Base-by-base conservation (phyloP, 2,329 filamentous ascomycete genomes). In the Xylariales sp. region DNA sequence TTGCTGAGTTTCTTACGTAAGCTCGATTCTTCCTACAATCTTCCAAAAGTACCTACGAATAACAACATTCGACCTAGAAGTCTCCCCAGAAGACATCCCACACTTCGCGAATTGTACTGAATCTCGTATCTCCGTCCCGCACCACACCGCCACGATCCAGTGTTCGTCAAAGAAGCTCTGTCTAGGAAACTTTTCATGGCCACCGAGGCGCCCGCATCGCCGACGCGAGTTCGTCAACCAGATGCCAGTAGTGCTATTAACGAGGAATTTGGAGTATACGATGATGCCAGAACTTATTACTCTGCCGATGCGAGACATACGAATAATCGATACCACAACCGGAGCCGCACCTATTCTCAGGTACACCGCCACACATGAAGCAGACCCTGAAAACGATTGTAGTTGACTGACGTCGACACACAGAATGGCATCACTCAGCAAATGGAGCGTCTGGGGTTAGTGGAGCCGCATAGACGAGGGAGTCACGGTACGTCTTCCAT, bases 211-310 rank as follows among this genome's bases (percentile, higher is more conserved):
- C n/a, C 24, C n/a, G 24, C 24, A 8, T 8, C 24, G 8, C 8
- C 24, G 24, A n/a, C 24, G 24, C 7, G 24, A n/a, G 7, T n/a
- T 27, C 24, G 24, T 27, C 24, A n/a, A n/a, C n/a, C n/a, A n/a
- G n/a, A n/a, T n/a, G n/a, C n/a, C n/a, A n/a, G n/a, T n/a, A n/a
- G n/a, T n/a, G n/a, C n/a, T n/a, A n/a, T n/a, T n/a, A n/a, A n/a
- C n/a, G n/a, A n/a, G n/a, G n/a, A n/a, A n/a, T n/a, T n/a, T n/a
- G 60, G 66, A 21, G 68, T 78, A 35, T 79, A 66, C 49, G 74
- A 77, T 45, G 74, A 78, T 61, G 76, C 76, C 44, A 70, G 68
- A 55, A 79, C 75, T 18, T 80, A 80, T 55, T 80, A 80, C 49
- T 63, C 72, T 24, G 70, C 73, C 18, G 75, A 78, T 25, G 71